A percentile compares a stretch with the other conserved stretches of the same genome.
phyloP scores from a whole-genome alignment of 495 filamentous ascomycete genomes.

The Lepraria neglecta region DNA sequence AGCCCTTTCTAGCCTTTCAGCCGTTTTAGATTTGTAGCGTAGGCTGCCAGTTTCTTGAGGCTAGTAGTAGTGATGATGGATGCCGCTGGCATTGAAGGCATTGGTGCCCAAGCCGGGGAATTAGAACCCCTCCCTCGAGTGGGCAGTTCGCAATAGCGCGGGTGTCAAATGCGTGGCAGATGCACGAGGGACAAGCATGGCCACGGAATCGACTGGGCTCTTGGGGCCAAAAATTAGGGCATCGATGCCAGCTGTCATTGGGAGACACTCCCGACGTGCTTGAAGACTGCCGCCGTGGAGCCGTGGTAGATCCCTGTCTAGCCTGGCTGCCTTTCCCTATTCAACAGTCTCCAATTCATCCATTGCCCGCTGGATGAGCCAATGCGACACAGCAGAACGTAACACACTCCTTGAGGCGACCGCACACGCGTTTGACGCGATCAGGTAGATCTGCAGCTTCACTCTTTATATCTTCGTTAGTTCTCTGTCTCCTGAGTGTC shows the following conservation, averaged over 20 bases:
- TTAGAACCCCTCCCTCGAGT: neutral
- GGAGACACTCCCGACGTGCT: constrained; percentile 16
- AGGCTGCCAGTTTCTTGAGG: neutral
- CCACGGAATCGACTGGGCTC: constrained; percentile 1
- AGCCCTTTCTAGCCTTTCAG: neutral
- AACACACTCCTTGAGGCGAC: constrained; percentile 18
- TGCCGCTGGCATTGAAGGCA: constrained; percentile 11
- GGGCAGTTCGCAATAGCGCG: constrained; percentile 8
- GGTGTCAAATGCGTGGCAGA: constrained; percentile 11
- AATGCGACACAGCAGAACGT: neutral
- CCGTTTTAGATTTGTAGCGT: constrained; percentile 8
- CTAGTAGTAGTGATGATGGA: neutral
- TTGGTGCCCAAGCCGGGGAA: constrained; percentile 20
- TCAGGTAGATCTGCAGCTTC: constrained; percentile 16
- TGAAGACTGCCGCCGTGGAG: constrained; percentile 21
- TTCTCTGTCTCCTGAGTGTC: neutral
- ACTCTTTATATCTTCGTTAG: constrained; percentile 17
- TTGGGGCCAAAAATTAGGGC: neutral
- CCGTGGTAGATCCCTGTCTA: constrained; percentile 13
- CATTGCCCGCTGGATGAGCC: constrained; percentile 7
- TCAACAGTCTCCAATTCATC: constrained; percentile 9
- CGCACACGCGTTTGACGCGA: constrained; percentile 26
- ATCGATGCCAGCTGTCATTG: constrained; percentile 19
- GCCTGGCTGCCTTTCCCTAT: constrained; percentile 7
- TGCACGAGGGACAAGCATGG: constrained; percentile 8